These are phyloP conservation scores for Cercophora sp. DNA, from an alignment of 495 filamentous ascomycete genomes.

Conservation along the genomic window DNA sequence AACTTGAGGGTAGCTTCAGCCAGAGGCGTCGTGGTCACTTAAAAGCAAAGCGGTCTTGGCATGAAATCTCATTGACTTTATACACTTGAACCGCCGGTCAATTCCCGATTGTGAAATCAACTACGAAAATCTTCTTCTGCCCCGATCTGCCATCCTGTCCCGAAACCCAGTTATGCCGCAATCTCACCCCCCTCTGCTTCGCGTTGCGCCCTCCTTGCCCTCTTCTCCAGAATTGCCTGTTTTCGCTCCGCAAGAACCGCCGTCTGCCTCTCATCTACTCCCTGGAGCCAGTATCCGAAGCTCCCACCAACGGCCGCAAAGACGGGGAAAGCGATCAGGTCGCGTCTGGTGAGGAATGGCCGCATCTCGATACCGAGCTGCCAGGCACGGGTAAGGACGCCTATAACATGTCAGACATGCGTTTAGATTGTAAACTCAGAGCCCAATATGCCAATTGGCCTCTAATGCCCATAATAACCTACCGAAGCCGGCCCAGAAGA, in stretches of 20 bases:
- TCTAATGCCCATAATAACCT: constrained; percentile 31
- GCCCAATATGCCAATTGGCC: constrained; percentile 6
- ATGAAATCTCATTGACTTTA: no score
- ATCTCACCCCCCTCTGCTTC: constrained; percentile 33
- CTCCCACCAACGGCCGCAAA: constrained; percentile 79
- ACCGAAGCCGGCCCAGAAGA: constrained; percentile 99
- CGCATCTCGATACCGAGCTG: constrained; percentile 99
- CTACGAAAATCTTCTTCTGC: no score
- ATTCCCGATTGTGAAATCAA: no score
- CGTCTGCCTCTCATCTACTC: constrained; percentile 74
- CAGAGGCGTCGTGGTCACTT: no score
- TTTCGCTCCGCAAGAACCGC: constrained; percentile 71
- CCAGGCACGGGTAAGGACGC: constrained; percentile 85
- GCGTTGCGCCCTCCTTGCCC: constrained; percentile 66
- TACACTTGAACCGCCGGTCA: no score
- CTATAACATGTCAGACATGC: constrained; percentile 42
- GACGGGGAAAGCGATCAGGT: constrained; percentile 87
- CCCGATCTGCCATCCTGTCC: neutral
- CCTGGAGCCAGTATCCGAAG: constrained; percentile 95
- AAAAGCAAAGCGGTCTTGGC: no score
- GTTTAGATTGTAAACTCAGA: neutral
- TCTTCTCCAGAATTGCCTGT: constrained; percentile 79
- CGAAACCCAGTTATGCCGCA: constrained; percentile 16
- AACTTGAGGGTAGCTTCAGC: no score
- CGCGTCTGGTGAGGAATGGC: constrained; percentile 73